phyloP scores from a whole-genome alignment of 2,329 filamentous ascomycete genomes.

The Colletotrichum theobromicola region DNA sequence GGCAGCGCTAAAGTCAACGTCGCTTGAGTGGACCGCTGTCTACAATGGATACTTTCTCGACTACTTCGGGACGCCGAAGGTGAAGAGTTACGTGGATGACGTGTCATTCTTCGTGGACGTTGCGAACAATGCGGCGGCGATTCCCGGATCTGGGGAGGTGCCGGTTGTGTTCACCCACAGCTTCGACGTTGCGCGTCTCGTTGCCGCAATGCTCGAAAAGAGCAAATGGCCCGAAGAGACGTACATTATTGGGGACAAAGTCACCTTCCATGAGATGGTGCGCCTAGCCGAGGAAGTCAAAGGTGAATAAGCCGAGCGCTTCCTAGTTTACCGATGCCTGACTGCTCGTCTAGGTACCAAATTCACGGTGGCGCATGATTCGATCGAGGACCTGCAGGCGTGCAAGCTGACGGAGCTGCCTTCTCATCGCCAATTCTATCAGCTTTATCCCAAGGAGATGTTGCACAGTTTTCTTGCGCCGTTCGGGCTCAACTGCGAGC shows the following conservation, averaged over 20 bases:
- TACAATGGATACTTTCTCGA: conserved; percentile 49
- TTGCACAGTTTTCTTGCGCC: background rate
- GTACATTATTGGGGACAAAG: conserved; percentile 40
- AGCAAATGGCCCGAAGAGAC: conserved; percentile 45
- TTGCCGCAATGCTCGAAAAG: conserved; percentile 43
- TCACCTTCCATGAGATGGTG: conserved; percentile 49
- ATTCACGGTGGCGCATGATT: background rate
- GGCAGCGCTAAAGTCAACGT: conserved; percentile 31
- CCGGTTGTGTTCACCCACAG: conserved; percentile 52
- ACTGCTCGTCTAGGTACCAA: background rate
- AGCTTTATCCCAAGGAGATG: conserved; percentile 24
- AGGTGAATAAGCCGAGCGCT: background rate
- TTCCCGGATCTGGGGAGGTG: conserved; percentile 53
- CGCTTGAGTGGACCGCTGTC: conserved; percentile 41
- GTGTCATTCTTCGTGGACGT: conserved; percentile 49
- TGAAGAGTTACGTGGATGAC: conserved; percentile 41
- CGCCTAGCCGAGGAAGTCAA: conserved; percentile 28
- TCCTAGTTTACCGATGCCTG: accelerated
- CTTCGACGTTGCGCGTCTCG: conserved; percentile 50
- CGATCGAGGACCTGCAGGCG: background rate
- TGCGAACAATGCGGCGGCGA: conserved; percentile 44
- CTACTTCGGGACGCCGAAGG: conserved; percentile 44
- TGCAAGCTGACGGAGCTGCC: background rate
- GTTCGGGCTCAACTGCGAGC: background rate
- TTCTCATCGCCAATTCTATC: conserved; percentile 9